A percentile compares a stretch with the other conserved stretches of the same genome.
These are phyloP conservation scores for Ustilago trichophora DNA, from an alignment of 1,284 basidiomycete species.

Conservation along the genomic window DNA sequence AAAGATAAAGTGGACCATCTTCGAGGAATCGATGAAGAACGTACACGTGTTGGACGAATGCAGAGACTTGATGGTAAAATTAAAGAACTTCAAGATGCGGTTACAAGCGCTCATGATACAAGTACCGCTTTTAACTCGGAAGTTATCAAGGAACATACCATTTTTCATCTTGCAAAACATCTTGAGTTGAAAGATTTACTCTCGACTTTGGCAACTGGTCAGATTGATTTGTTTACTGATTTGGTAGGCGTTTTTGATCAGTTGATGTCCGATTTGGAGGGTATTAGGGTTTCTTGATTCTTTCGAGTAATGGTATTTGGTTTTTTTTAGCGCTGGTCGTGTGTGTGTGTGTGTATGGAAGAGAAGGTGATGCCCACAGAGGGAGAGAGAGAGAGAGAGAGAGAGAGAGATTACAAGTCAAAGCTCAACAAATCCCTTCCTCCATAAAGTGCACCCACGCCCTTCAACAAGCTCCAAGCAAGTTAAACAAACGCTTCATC, in stretches of 20 bases:
- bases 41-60: conserved; percentile 90
- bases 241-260: conserved; percentile 33
- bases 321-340: too few relatives aligned
- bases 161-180: conserved; percentile 89
- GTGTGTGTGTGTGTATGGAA: too few relatives aligned
- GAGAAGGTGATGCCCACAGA: too few relatives aligned
- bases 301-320: too few relatives aligned
- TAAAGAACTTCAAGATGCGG: conserved; percentile 96
- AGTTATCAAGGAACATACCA: conserved; percentile 85
- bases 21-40: conserved; percentile 90
- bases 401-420: too few relatives aligned
- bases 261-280: too few relatives aligned
- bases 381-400: too few relatives aligned
- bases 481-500: too few relatives aligned
- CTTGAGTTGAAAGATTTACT: conserved; percentile 96
- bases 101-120: conserved; percentile 91
- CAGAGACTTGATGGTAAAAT: conserved; percentile 90
- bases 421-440: too few relatives aligned
- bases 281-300: too few relatives aligned
- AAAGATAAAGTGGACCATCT: conserved; percentile 90
- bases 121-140: conserved; percentile 94
- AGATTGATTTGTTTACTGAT: conserved; percentile 80
- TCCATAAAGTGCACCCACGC: too few relatives aligned
- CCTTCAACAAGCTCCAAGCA: too few relatives aligned
- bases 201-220: conserved; percentile 85